Conservation (phyloP, 306 rosid genomes). For the Prunus armeniaca region DNA sequence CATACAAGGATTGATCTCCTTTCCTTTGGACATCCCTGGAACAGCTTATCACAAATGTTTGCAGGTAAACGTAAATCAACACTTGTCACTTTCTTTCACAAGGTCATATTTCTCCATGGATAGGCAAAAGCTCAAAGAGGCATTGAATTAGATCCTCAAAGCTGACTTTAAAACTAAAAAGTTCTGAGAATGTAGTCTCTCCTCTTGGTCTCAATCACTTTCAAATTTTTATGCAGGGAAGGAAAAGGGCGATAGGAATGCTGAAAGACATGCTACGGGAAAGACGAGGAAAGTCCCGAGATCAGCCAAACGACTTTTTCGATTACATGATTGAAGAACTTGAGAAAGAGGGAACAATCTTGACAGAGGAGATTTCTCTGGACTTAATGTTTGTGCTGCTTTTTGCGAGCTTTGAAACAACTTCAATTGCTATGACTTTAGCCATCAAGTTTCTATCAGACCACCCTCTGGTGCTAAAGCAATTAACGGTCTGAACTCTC, state of each 20-base stretch:
- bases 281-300: slow-evolving; percentile 46
- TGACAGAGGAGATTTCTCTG: slow-evolving; percentile 76
- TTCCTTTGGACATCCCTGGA: slow-evolving; percentile 85
- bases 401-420: slow-evolving; percentile 90
- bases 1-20: slow-evolving; percentile 84
- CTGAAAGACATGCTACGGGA: slow-evolving; percentile 69
- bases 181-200: not conserved
- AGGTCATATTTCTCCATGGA: too few relatives aligned
- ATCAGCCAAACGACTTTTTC: slow-evolving; percentile 60
- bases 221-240: slow-evolving; percentile 50
- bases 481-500: slow-evolving; percentile 49
- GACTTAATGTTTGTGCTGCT: slow-evolving; percentile 91
- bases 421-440: slow-evolving; percentile 71
- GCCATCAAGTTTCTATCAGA: slow-evolving; percentile 60
- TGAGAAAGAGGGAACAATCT: slow-evolving; percentile 66
- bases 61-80: slow-evolving; percentile 46
- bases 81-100: not conserved
- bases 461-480: slow-evolving; percentile 65
- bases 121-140: too few relatives aligned
- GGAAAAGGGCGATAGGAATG: slow-evolving; percentile 79
- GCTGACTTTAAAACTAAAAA: too few relatives aligned
- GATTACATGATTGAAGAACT: slow-evolving; percentile 75
- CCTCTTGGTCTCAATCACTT: not conserved
- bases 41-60: slow-evolving; percentile 84
- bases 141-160: too few relatives aligned